A percentile compares a stretch with the other conserved stretches of the same genome.
Conservation (phyloP, 2,329 filamentous ascomycete species). For the Colletotrichum tanaceti region DNA sequence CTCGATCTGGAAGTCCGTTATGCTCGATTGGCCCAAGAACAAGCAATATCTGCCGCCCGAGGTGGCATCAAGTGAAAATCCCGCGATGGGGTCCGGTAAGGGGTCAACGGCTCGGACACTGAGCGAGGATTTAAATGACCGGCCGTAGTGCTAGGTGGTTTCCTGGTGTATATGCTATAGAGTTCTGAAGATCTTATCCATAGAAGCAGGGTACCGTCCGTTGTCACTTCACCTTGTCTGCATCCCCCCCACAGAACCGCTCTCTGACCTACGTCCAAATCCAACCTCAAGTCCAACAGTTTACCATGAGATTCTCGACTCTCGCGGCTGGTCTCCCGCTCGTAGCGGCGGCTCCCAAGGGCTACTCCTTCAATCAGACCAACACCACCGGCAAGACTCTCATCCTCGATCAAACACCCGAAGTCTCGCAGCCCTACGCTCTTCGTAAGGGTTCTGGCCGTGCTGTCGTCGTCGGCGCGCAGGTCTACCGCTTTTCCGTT, state of each 20-base stretch:
- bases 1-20: not conserved
- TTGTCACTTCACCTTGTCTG: not conserved
- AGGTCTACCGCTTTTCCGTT: slow-evolving; percentile 49
- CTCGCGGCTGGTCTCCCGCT: slow-evolving; percentile 31
- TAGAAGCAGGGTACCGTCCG: not conserved
- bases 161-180: slow-evolving; percentile 15
- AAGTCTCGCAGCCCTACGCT: slow-evolving; percentile 28
- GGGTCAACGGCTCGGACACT: slow-evolving; percentile 26
- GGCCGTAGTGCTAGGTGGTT: not conserved
- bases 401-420: slow-evolving; percentile 24
- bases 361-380: slow-evolving; percentile 13
- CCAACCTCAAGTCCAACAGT: not conserved
- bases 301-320: slow-evolving; percentile 30
- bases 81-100: slow-evolving; percentile 5
- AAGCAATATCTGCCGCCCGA: slow-evolving; percentile 17
- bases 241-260: not conserved
- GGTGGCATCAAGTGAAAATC: slow-evolving; percentile 5
- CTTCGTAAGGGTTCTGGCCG: slow-evolving; percentile 32
- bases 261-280: not conserved
- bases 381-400: slow-evolving; percentile 23
- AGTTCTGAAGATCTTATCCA: not conserved
- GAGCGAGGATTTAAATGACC: slow-evolving; percentile 12
- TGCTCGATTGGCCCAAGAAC: slow-evolving; percentile 8
- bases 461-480: slow-evolving; percentile 25
- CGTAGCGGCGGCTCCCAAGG: slow-evolving; percentile 27